Percentiles rank a stretch among this genome's conserved stretches.
Evolutionary conservation across 2,329 filamentous ascomycete genomes (phyloP).

Genomic region (Cladophialophora chaetospira): DNA sequence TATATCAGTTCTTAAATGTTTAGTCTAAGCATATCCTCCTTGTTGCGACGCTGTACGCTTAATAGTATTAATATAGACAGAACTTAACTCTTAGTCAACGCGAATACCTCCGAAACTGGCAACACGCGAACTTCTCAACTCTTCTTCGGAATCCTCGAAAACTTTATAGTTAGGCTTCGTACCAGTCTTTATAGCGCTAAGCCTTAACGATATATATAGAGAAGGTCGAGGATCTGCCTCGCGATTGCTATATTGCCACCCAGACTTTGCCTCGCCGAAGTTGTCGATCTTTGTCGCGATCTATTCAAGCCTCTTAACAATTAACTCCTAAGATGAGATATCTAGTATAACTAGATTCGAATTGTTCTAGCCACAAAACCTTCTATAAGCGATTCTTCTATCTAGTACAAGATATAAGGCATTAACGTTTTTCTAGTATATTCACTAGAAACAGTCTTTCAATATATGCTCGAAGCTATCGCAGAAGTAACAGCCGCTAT

Average conservation of each 20-base stretch:
- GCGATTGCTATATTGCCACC: not conserved
- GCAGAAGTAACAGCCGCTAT: not conserved
- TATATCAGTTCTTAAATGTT: not conserved
- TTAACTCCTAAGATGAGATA: not conserved
- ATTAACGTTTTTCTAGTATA: not conserved
- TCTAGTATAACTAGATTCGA: not conserved
- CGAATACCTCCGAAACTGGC: not conserved
- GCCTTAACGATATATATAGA: too few relatives aligned
- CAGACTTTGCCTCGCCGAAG: not conserved
- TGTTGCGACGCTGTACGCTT: not conserved
- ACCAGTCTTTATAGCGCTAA: not conserved
- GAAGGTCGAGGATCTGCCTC: too few relatives aligned
- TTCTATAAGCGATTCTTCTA: not conserved
- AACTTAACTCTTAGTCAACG: not conserved
- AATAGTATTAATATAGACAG: not conserved
- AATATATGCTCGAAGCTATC: not conserved
- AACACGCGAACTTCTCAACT: not conserved
- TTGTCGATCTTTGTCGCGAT: not conserved
- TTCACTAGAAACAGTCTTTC: not conserved
- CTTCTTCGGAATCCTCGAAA: not conserved
- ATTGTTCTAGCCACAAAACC: not conserved
- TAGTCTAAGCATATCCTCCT: not conserved
- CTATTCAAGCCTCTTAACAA: not conserved
- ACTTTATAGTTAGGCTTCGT: not conserved
- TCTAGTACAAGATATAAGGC: slow-evolving; percentile 1